Evolutionary conservation across 2,329 filamentous ascomycete species (phyloP).

Genomic region (Arthrobotrys iridis): DNA sequence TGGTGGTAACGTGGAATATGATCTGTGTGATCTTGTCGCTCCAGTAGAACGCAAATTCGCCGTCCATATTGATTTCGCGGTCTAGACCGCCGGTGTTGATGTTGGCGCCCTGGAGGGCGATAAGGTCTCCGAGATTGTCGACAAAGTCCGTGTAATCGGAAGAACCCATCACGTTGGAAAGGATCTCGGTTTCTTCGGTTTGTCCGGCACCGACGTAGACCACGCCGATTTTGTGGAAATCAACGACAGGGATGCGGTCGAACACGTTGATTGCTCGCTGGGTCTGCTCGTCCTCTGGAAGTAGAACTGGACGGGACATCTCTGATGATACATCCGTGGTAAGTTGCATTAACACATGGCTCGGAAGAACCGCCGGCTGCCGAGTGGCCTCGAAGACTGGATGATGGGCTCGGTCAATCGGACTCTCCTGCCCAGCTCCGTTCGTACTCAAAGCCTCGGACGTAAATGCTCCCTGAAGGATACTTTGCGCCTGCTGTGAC

Average conservation of each 20-base stretch:
- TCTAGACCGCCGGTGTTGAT: slow-evolving; percentile 96
- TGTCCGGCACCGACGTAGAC: slow-evolving; percentile 92
- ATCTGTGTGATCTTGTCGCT: slow-evolving; percentile 94
- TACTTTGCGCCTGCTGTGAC: slow-evolving; percentile 55
- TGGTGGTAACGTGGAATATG: slow-evolving; percentile 92
- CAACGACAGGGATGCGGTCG: slow-evolving; percentile 87
- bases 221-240: slow-evolving; percentile 94
- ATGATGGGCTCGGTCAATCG: slow-evolving; percentile 59
- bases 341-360: slow-evolving; percentile 76
- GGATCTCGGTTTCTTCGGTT: slow-evolving; percentile 80
- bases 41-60: slow-evolving; percentile 91
- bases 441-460: slow-evolving; percentile 23
- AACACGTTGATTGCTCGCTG: slow-evolving; percentile 80
- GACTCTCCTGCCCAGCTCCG: slow-evolving; percentile 23
- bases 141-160: slow-evolving; percentile 88
- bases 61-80: slow-evolving; percentile 78
- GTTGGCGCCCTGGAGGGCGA: slow-evolving; percentile 79
- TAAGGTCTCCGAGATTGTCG: slow-evolving; percentile 80
- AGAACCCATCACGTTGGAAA: slow-evolving; percentile 86
- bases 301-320: slow-evolving; percentile 71
- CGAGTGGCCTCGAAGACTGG: slow-evolving; percentile 65
- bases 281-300: slow-evolving; percentile 71
- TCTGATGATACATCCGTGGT: slow-evolving; percentile 62
- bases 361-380: slow-evolving; percentile 74
- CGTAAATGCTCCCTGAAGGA: slow-evolving; percentile 52